Evolutionary conservation across 2,329 filamentous ascomycete species (phyloP), one percentile per base, ranked within the genome.

Genomic region (Ceratocystis papillata): DNA sequence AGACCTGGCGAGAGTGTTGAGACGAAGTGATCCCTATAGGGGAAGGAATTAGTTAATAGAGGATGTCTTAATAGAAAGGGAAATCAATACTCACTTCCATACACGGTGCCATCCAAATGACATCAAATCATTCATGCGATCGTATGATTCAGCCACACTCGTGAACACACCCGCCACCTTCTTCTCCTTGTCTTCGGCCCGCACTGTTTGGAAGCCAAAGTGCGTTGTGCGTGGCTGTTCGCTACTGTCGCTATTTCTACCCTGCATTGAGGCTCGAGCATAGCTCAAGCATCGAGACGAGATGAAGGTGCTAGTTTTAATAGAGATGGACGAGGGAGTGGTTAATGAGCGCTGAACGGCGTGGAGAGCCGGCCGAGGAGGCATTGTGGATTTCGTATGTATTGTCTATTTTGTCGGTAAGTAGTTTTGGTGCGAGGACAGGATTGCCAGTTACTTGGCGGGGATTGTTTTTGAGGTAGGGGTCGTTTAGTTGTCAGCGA

Each of bases 61-160:
- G 41, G 57, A 57, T 33, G 41, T 57, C 62, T 46, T 46, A n/a
- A 25, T 15, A 30, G 44, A 60, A 48, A 66, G 62, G 41, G 10
- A 59, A n/a, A 48, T 20, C 53, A 28, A 53, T 46, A 75, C 81
- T 62, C 71, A 83, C 83, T 87, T 99, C 94, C 94, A 99, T 46
- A 99, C 79, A 55, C 94, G 88, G 76, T 99, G 94, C 77, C 96
- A 92, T 65, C 94, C 94, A 61, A 99, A 84, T 6, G 94, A 97
- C 94, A 99, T 99, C 71, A 97, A 83, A 76, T 99, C 94, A 78
- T 99, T 99, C 94, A 99, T 99, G 69, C 87, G 88, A 76, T 99
- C 94, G 78, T 99, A 99, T 20, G 88, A 90, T 69, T 89, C 86
- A 70, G 94, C 94, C 50, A 99, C 94, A 70, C 88, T 96, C 76